Base-by-base conservation (phyloP, 352 stramenopile species). In the Phytophthora brassicae region DNA sequence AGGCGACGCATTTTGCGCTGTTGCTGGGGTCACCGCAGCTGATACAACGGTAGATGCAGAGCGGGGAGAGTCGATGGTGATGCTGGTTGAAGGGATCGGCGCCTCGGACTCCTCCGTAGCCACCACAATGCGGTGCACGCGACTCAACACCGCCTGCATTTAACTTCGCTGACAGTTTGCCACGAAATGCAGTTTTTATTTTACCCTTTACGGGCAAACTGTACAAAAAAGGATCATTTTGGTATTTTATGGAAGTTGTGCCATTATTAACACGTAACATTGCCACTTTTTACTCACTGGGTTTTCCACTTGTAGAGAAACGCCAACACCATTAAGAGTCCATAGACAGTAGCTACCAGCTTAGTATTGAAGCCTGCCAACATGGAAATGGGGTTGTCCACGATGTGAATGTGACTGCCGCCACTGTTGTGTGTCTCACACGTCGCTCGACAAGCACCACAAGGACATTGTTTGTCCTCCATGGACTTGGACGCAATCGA, bases 61-160 rank as follows among this genome's bases (percentile, higher is more conserved):
- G 31, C 19, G 14, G 4, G 44, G 33, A 7, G 16, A 14, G n/a
- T 43, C 31, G 2, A 48, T 26, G 22, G 46, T 43, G n/a, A 33
- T 45, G 17, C 5, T 17, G 16, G 42, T 4, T 4, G 24, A 24
- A 22, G 53, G 17, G 3, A 51, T 28, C 9, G 24, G 6, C 17
- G 29, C 53, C 20, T 50, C 45, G 33, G 43, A 13, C 24, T 58
- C 70, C 8, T 41, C 23, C 22, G 70, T 52, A 3, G 74, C 62
- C 58, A 79, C 79, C 33, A 88, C 80, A 61, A 88, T 88, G 53
- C 77, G 74, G 61, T 89, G 79, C 59, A 89, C 79, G 67, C 79
- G 79, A 58, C 79, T 88, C 44, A 91, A 81, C 39, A 89, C 69
- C 23, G 77, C 75, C 64, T 91, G 82, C 82, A 91, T 90, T 26